These are phyloP conservation scores for Akanthomyces dipterigenus DNA, from an alignment of 2,329 filamentous ascomycete genomes.

Conservation along the genomic window DNA sequence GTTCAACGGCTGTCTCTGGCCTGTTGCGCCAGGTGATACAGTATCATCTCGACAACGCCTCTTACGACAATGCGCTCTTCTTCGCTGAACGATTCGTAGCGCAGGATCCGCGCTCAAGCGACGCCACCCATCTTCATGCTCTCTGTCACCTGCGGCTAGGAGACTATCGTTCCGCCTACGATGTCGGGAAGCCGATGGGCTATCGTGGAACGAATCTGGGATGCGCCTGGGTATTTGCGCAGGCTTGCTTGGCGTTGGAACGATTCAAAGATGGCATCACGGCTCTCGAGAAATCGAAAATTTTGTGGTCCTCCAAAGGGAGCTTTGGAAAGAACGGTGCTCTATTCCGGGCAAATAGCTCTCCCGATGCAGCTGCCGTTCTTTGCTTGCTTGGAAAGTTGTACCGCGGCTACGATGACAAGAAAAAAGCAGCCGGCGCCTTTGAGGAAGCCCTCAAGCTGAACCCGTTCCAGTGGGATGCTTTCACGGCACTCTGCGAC, in stretches of 20 bases:
- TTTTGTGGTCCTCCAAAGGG: slow-evolving; percentile 68
- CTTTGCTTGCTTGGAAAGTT: slow-evolving; percentile 80
- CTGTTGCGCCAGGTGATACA: slow-evolving; percentile 54
- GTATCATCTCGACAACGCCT: slow-evolving; percentile 80
- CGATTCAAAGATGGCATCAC: slow-evolving; percentile 73
- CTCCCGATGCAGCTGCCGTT: slow-evolving; percentile 73
- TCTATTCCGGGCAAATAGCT: slow-evolving; percentile 63
- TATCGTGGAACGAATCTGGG: slow-evolving; percentile 70
- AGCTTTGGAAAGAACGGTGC: slow-evolving; percentile 80
- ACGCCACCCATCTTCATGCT: slow-evolving; percentile 76
- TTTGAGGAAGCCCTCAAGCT: slow-evolving; percentile 84
- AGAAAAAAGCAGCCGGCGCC: slow-evolving; percentile 74
- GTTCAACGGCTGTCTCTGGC: slow-evolving; percentile 41
- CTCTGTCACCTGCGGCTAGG: slow-evolving; percentile 79
- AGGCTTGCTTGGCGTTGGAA: slow-evolving; percentile 75
- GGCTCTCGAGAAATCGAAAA: slow-evolving; percentile 74
- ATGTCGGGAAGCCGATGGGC: slow-evolving; percentile 66
- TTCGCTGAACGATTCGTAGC: slow-evolving; percentile 81
- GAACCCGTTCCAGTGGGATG: slow-evolving; percentile 98
- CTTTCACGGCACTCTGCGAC: slow-evolving; percentile 82
- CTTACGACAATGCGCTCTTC: slow-evolving; percentile 86
- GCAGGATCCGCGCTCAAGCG: slow-evolving; percentile 72
- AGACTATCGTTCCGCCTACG: slow-evolving; percentile 78
- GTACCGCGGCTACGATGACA: slow-evolving; percentile 74
- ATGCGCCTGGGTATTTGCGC: slow-evolving; percentile 86